Percentiles rank a stretch among this genome's conserved stretches.
Conservation (phyloP, 2,329 filamentous ascomycete species). For the Ceratocystis eucalypticola region DNA sequence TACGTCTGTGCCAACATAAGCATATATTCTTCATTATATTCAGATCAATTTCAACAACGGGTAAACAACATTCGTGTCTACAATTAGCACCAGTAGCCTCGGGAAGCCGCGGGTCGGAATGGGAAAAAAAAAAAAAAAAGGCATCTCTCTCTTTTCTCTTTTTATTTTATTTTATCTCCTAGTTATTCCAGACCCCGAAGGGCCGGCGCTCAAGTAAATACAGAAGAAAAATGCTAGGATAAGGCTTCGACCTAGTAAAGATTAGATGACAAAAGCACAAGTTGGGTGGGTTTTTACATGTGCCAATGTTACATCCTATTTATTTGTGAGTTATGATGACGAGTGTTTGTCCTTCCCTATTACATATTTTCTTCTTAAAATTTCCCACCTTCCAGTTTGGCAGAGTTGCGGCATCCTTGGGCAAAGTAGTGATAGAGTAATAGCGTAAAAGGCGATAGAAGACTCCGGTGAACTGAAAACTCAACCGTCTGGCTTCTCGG, state of each 20-base stretch:
- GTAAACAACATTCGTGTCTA: background rate
- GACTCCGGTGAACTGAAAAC: background rate
- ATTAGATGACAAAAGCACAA: background rate
- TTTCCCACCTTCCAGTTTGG: too few species aligned
- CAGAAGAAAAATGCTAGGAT: background rate
- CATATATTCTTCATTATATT: background rate
- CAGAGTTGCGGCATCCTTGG: too few species aligned
- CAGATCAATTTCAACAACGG: background rate
- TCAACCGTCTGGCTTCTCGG: background rate
- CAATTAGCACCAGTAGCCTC: too few species aligned
- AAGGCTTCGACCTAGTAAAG: background rate
- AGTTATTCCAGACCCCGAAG: background rate
- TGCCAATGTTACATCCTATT: too few species aligned
- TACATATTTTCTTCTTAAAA: too few species aligned
- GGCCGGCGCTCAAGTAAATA: background rate
- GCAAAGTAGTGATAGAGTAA: too few species aligned
- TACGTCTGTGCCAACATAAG: background rate
- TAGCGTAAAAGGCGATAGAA: too few species aligned
- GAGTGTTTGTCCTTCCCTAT: too few species aligned
- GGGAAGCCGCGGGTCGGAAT: too few species aligned
- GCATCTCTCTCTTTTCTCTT: background rate
- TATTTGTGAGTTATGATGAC: too few species aligned
- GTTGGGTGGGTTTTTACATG: background rate
- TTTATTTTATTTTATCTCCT: background rate
- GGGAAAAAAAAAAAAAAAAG: too few species aligned